A percentile compares a stretch with the other conserved stretches of the same genome.
Conservation (phyloP, 805 yeast species). For the Torulaspora delbrueckii region DNA sequence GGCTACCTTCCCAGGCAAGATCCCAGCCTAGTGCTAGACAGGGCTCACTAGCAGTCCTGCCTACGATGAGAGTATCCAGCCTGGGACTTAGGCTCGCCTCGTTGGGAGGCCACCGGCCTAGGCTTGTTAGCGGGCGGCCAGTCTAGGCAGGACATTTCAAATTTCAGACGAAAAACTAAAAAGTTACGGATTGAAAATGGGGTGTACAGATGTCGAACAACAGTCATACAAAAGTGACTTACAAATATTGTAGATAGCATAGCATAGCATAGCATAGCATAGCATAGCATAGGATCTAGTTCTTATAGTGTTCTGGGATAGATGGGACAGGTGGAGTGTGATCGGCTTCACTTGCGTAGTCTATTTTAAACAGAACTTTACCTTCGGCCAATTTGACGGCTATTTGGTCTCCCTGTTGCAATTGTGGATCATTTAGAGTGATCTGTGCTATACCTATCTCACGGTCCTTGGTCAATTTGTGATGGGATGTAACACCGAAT, state of each 20-base stretch:
- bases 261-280: too few species aligned
- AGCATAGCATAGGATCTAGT: background rate
- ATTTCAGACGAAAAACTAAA: background rate
- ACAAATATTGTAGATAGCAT: background rate
- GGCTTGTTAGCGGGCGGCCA: too few species aligned
- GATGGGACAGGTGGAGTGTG: constrained; percentile 13
- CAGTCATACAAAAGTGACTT: background rate
- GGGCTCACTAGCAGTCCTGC: background rate
- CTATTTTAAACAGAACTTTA: constrained; percentile 27
- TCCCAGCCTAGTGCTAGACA: background rate
- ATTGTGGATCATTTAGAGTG: constrained; percentile 42
- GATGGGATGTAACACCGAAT: constrained; percentile 61
- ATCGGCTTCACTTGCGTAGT: constrained; percentile 19
- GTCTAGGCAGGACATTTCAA: background rate
- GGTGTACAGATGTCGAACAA: background rate
- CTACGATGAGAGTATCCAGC: background rate
- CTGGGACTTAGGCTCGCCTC: background rate
- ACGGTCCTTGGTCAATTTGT: constrained; percentile 64
- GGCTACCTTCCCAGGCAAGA: background rate
- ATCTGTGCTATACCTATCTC: constrained; percentile 59
- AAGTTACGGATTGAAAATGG: background rate
- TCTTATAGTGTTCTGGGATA: constrained; percentile 14
- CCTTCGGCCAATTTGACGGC: constrained; percentile 32
- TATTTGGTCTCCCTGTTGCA: constrained; percentile 30
- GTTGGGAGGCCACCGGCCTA: background rate